Evolutionary conservation across 176 grass and related monocot species (phyloP).

Genomic region (Leersia perrieri): DNA sequence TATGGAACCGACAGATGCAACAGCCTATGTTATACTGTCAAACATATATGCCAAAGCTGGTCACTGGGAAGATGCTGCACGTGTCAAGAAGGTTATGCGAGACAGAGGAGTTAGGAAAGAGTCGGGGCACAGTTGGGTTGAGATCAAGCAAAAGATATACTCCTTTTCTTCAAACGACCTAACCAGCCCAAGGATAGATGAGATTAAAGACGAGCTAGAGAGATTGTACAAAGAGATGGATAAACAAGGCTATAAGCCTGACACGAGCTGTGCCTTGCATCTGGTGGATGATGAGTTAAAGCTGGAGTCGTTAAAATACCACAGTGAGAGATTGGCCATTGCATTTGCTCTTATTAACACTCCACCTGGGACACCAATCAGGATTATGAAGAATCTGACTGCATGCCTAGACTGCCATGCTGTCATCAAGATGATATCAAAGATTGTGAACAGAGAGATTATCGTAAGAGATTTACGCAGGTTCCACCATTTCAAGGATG

Average conservation of each 20-base stretch:
- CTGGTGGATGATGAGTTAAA: slow-evolving; percentile 71
- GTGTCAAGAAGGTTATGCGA: slow-evolving; percentile 79
- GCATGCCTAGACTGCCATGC: slow-evolving; percentile 65
- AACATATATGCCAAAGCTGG: slow-evolving; percentile 88
- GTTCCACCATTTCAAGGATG: slow-evolving; percentile 83
- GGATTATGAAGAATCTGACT: slow-evolving; percentile 76
- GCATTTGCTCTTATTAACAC: slow-evolving; percentile 72
- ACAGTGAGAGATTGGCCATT: slow-evolving; percentile 82
- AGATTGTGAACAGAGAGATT: slow-evolving; percentile 69
- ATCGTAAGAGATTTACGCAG: slow-evolving; percentile 67
- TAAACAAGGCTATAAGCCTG: slow-evolving; percentile 60
- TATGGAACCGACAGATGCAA: slow-evolving; percentile 54
- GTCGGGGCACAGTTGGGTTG: slow-evolving; percentile 85
- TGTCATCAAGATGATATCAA: slow-evolving; percentile 73
- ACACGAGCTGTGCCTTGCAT: slow-evolving; percentile 65
- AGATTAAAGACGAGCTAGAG: slow-evolving; percentile 68
- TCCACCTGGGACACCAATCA: slow-evolving; percentile 45
- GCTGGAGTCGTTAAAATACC: slow-evolving; percentile 75
- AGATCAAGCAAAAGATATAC: slow-evolving; percentile 72
- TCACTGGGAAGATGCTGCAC: slow-evolving; percentile 72
- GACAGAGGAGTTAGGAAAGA: slow-evolving; percentile 76
- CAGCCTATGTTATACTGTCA: slow-evolving; percentile 69
- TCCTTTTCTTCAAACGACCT: slow-evolving; percentile 84
- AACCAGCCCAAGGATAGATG: slow-evolving; percentile 59
- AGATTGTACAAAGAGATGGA: slow-evolving; percentile 78